A percentile compares a stretch with the other conserved stretches of the same genome.
These are phyloP conservation scores for Trichothecium sympodiale DNA, from an alignment of 2,329 filamentous ascomycete genomes.

Conservation along the genomic window DNA sequence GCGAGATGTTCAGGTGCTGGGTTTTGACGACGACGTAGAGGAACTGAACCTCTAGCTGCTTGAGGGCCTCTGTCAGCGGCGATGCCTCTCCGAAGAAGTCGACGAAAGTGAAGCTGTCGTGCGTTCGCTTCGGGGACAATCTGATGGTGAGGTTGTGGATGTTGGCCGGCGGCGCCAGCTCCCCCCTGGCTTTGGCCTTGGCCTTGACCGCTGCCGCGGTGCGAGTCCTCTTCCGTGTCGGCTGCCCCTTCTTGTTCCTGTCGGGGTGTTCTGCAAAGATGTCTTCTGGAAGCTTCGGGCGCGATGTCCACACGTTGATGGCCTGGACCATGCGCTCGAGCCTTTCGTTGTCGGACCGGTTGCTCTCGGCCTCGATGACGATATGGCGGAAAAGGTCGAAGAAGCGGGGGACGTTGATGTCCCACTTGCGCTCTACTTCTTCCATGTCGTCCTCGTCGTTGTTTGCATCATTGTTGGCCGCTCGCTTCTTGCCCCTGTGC, in stretches of 20 bases:
- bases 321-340: constrained; percentile 21
- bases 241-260: too few species aligned
- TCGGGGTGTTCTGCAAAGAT: too few species aligned
- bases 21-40: constrained; percentile 22
- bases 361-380: constrained; percentile 30
- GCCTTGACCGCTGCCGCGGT: background rate
- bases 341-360: constrained; percentile 18
- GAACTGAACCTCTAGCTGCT: constrained; percentile 20
- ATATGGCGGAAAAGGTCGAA: constrained; percentile 28
- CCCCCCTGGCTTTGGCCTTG: background rate
- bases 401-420: constrained; percentile 23
- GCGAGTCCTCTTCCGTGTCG: background rate
- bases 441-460: constrained; percentile 7
- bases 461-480: background rate
- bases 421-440: constrained; percentile 5
- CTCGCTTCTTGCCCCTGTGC: constrained; percentile 6
- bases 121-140: constrained; percentile 14
- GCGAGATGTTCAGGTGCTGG: background rate
- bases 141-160: constrained; percentile 32
- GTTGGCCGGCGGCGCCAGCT: constrained; percentile 5
- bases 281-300: background rate
- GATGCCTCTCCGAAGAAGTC: constrained; percentile 21
- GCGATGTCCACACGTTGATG: constrained; percentile 21
- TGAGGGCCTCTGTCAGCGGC: constrained; percentile 18
- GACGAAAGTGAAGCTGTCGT: constrained; percentile 19